Conservation (phyloP, 176 grass and related monocot genomes). For the Oryza nivara region DNA sequence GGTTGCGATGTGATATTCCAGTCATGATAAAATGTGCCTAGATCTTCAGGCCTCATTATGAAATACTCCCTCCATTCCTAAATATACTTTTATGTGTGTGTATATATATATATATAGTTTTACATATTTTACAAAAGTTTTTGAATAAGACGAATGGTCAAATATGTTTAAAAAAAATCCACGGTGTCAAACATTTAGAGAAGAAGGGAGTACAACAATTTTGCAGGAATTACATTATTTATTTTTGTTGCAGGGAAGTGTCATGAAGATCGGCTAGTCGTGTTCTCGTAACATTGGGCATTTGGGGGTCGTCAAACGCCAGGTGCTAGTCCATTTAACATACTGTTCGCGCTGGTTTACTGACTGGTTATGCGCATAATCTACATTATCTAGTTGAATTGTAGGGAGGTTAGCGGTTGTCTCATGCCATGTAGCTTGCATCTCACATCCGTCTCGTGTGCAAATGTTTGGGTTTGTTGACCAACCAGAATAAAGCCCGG, state of each 20-base stretch:
- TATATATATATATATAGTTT: no score
- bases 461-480: constrained; percentile 28
- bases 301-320: background rate
- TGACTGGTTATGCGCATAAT: background rate
- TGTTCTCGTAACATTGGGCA: background rate
- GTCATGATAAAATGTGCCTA: background rate
- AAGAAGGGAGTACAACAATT: no score
- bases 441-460: background rate
- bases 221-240: no score
- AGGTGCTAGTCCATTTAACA: background rate
- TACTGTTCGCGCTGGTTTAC: background rate
- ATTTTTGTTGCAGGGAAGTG: background rate
- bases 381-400: background rate
- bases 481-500: background rate
- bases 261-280: background rate
- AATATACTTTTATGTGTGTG: no score
- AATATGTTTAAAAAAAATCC: no score
- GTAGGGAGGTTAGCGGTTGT: constrained; percentile 19
- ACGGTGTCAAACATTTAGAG: no score
- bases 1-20: background rate
- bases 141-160: no score
- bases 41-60: no score
- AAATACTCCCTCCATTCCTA: no score
- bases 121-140: no score
- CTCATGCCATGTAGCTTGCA: constrained; percentile 26